Evolutionary conservation across 495 filamentous ascomycete species (phyloP).

Genomic region (Elaphomyces granulatus): DNA sequence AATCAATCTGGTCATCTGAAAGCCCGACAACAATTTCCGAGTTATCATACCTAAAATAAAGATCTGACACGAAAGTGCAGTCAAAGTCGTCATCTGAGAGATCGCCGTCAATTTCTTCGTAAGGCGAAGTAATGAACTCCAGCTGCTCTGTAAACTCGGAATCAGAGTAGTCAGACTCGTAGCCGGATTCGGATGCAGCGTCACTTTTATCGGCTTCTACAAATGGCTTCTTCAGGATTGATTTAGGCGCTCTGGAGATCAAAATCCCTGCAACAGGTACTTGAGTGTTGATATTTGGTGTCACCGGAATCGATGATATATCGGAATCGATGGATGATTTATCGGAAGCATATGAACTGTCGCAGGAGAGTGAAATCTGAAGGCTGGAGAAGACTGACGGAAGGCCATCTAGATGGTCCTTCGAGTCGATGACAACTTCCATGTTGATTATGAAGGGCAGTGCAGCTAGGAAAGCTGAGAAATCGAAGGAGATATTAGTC

Average conservation of each 20-base stretch:
- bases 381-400: slow-evolving; percentile 28
- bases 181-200: slow-evolving; percentile 27
- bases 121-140: not conserved
- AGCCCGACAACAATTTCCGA: slow-evolving; percentile 17
- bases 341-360: slow-evolving; percentile 35
- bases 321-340: slow-evolving; percentile 27
- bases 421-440: slow-evolving; percentile 1
- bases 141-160: slow-evolving; percentile 11
- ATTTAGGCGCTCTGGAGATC: slow-evolving; percentile 22
- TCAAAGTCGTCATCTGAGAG: slow-evolving; percentile 3
- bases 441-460: not conserved
- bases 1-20: slow-evolving; percentile 22
- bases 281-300: slow-evolving; percentile 12
- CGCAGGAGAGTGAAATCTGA: slow-evolving; percentile 25
- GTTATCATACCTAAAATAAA: not conserved
- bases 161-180: slow-evolving; percentile 28
- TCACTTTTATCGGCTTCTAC: slow-evolving; percentile 15
- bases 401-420: slow-evolving; percentile 29
- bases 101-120: not conserved
- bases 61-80: not conserved
- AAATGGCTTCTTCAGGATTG: slow-evolving; percentile 28
- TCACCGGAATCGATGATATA: slow-evolving; percentile 12
- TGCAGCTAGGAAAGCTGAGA: too few species aligned
- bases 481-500: not conserved
- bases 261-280: slow-evolving; percentile 10